Conservation (phyloP, 768 basidiomycete species). For the Cystofilobasidium macerans region DNA sequence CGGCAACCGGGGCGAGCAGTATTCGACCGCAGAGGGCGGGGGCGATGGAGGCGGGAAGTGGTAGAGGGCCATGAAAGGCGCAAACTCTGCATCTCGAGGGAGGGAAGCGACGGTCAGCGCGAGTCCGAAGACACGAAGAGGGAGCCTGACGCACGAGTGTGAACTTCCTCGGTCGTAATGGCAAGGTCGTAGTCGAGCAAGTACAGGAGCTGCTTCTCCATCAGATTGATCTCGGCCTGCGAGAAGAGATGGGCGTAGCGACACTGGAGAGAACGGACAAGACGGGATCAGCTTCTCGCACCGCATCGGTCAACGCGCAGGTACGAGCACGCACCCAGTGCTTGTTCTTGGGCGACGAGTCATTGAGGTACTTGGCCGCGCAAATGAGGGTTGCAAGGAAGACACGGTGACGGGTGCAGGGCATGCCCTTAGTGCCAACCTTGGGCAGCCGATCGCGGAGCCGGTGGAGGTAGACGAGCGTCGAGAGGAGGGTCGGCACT, state of each 20-base stretch:
- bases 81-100: background rate
- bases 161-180: constrained; percentile 53
- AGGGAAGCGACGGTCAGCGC: background rate
- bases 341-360: constrained; percentile 78
- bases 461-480: constrained; percentile 65
- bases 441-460: constrained; percentile 70
- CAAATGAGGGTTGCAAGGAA: constrained; percentile 81
- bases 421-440: constrained; percentile 53
- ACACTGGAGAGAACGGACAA: constrained; percentile 7
- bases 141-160: background rate
- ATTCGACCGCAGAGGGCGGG: background rate
- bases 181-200: constrained; percentile 65
- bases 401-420: constrained; percentile 65
- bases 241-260: constrained; percentile 73
- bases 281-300: too few species aligned
- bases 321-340: constrained; percentile 53
- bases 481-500: constrained; percentile 55
- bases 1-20: background rate
- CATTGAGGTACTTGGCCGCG: constrained; percentile 82
- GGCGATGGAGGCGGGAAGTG: background rate
- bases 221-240: constrained; percentile 66
- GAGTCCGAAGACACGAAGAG: background rate
- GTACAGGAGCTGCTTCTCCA: constrained; percentile 70
- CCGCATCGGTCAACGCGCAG: background rate
- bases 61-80: constrained; percentile 11